Conservation (phyloP, 306 rosid genomes). For the Herpetospermum pedunculosum region DNA sequence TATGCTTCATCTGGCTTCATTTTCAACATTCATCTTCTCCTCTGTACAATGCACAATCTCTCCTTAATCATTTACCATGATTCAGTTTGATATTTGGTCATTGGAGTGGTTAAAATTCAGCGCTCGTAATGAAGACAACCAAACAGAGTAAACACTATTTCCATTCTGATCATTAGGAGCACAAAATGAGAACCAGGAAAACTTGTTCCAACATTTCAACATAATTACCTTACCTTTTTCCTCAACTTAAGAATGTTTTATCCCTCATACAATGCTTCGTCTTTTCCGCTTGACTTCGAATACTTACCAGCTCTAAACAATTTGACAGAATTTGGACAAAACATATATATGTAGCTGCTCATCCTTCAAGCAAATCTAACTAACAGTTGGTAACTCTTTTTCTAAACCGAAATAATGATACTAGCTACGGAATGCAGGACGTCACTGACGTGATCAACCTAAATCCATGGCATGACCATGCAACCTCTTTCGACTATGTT, state of each 20-base stretch:
- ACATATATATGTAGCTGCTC: background rate
- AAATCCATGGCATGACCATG: background rate
- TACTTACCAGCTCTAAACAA: background rate
- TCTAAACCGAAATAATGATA: background rate
- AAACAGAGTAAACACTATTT: background rate
- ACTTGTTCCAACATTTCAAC: background rate
- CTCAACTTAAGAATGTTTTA: background rate
- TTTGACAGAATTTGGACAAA: background rate
- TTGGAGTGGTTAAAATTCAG: background rate
- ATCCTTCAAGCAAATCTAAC: background rate
- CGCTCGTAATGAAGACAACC: background rate
- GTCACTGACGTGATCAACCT: background rate
- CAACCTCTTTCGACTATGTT: background rate
- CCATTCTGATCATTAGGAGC: background rate
- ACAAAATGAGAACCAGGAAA: background rate
- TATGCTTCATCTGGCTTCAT: background rate
- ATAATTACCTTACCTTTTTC: background rate
- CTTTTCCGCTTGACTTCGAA: background rate
- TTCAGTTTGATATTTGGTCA: background rate
- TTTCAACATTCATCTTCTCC: background rate
- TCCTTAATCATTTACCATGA: background rate
- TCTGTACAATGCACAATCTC: background rate
- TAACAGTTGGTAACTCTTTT: background rate
- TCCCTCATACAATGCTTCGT: background rate
- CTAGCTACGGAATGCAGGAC: background rate